A percentile compares a stretch with the other conserved stretches of the same genome.
These are phyloP conservation scores for Spathaspora sp. DNA, from an alignment of 805 yeast species.

Conservation along the genomic window DNA sequence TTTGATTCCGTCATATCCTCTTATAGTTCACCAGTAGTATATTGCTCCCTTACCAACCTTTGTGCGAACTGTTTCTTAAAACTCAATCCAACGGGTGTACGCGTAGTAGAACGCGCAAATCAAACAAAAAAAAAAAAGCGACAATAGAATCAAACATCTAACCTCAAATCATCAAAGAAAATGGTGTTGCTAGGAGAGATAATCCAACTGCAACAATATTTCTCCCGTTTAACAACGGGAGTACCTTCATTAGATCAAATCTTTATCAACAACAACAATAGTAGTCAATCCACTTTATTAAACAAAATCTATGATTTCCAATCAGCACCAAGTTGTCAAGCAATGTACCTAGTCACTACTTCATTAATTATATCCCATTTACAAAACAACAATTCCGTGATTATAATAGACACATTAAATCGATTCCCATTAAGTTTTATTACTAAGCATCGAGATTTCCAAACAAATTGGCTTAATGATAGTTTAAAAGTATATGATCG, in stretches of 20 bases:
- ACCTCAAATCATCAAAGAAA: background rate
- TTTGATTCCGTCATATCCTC: background rate
- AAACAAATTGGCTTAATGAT: constrained; percentile 16
- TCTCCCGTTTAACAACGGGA: constrained; percentile 23
- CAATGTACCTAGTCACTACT: constrained; percentile 16
- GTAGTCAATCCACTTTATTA: constrained; percentile 4
- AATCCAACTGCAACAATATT: constrained; percentile 4
- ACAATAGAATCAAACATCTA: background rate
- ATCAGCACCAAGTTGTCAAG: constrained; percentile 29
- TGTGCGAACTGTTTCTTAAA: background rate
- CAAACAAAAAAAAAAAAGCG: background rate
- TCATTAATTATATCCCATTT: constrained; percentile 29
- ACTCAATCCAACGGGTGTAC: too few species aligned
- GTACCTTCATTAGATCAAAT: constrained; percentile 25
- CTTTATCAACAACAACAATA: constrained; percentile 9
- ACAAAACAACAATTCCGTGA: constrained; percentile 13
- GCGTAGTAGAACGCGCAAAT: background rate
- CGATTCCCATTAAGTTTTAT: constrained; percentile 27
- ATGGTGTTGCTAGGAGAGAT: constrained; percentile 7
- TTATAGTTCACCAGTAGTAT: background rate
- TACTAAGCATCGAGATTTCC: constrained; percentile 15
- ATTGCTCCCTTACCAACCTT: background rate
- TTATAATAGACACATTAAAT: constrained; percentile 28
- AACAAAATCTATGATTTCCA: constrained; percentile 31
- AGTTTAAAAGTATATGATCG: constrained; percentile 9